phyloP scores from a whole-genome alignment of 148 eudicot species.

The Silene latifolia region DNA sequence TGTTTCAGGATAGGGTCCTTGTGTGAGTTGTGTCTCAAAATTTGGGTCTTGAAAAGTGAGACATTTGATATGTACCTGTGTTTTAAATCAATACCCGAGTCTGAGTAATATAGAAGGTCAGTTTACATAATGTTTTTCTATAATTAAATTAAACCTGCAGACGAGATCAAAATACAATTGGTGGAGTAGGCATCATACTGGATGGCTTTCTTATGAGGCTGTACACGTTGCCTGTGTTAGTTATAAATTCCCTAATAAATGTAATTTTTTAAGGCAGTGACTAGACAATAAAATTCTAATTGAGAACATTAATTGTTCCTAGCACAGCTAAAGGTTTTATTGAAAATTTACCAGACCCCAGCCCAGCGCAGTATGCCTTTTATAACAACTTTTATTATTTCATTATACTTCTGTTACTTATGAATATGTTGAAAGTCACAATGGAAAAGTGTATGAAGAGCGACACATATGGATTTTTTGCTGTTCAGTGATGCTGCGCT shows the following conservation, averaged over 20 bases:
- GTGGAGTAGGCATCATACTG: not conserved
- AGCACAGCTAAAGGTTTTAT: not conserved
- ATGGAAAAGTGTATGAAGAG: not conserved
- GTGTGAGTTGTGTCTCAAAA: no score
- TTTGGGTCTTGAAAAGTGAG: no score
- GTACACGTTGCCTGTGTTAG: not conserved
- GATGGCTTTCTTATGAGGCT: not conserved
- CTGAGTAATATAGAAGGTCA: no score
- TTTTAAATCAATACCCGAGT: no score
- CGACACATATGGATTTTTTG: not conserved
- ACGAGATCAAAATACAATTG: not conserved
- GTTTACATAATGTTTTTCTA: no score
- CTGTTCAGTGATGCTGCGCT: not conserved
- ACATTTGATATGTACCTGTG: no score
- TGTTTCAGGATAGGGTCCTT: no score
- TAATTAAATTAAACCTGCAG: no score
- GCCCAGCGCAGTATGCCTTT: not conserved
- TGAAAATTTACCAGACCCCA: not conserved
- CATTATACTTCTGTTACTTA: not conserved
- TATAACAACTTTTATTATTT: not conserved
- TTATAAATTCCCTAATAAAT: not conserved
- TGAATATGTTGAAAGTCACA: not conserved
- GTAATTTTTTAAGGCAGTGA: not conserved
- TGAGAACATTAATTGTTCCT: not conserved
- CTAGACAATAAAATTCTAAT: not conserved